Evolutionary conservation across 148 eudicot genomes (phyloP).

Genomic region (Rhododendron ferrugineum): DNA sequence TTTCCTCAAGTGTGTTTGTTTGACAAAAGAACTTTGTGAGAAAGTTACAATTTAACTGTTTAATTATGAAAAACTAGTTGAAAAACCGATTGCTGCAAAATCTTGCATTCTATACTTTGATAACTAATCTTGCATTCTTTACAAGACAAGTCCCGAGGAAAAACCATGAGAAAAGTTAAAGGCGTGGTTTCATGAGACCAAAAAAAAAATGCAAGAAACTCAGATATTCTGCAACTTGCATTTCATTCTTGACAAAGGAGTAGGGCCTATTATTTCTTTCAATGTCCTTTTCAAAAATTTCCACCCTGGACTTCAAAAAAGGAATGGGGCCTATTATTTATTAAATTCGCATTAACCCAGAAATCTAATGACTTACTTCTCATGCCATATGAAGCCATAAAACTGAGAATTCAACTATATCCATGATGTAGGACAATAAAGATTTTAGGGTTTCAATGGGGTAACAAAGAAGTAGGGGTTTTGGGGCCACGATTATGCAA

Average conservation of each 20-base stretch:
- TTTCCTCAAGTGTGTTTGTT: background rate
- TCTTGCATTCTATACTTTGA: background rate
- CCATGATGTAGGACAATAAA: background rate
- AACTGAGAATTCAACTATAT: background rate
- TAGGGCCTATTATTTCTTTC: background rate
- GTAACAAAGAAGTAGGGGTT: too few relatives aligned
- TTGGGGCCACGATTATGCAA: too few relatives aligned
- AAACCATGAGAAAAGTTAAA: background rate
- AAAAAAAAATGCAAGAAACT: background rate
- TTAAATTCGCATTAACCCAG: too few relatives aligned
- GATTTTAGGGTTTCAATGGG: background rate
- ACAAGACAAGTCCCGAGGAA: background rate
- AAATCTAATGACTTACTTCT: too few relatives aligned
- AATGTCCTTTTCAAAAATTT: background rate
- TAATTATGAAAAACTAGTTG: background rate
- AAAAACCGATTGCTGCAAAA: background rate
- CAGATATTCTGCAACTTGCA: background rate
- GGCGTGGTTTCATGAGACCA: background rate
- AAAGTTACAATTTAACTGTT: background rate
- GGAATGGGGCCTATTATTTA: too few relatives aligned
- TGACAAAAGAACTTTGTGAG: background rate
- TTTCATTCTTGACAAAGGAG: background rate
- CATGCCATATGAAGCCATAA: background rate
- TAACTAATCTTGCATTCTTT: background rate
- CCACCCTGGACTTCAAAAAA: background rate